Base-by-base conservation (phyloP, 495 filamentous ascomycete genomes). In the Xylona heveae region DNA sequence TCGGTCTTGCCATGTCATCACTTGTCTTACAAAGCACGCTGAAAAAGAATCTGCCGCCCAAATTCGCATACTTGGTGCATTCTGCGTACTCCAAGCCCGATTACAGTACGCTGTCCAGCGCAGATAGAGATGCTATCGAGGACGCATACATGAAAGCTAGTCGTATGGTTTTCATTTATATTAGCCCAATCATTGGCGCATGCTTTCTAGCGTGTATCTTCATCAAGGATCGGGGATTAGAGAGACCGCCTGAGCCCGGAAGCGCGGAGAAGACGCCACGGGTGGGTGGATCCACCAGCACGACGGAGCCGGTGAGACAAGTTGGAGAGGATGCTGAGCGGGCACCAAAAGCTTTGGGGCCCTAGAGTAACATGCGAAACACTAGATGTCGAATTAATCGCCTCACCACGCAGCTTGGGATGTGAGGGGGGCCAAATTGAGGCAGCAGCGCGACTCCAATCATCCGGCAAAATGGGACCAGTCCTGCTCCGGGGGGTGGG, bases 1-100 rank as follows among this genome's bases (percentile, higher is more conserved):
- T 61, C 23, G 70, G 71, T 1, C 57, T 76, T 2, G 65, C 68
- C 0, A 45, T 71, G n/a, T 67, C 64, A 0, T 64, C 67, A 3
- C 64, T 67, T 3, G 44, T 73, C 1, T 45, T 74, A 20, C 58
- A 65, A 24, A 59, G 55, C 16, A 54, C 55, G 1, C 46, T 75
- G 18, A 50, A 51, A 12, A 51, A 52, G 4, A 47, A 58, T 19
- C 47, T 70, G 0, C 62, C 61, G 0, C 37, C 25, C 28, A 16
- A 30, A 7, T 8, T 30, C 15, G 7, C 15, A 16, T 16, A 30
- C 8, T 7, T 65, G 24, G 47, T 53, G 5, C 36, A 56, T 5
- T 59, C 53, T 5, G 46, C 56, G 1, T 65, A 60, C 35, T 49
- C 57, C 2, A 41, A 56, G 9, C 58, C 59, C 1, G 36, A 47